Base-by-base conservation (phyloP, 1,284 basidiomycete genomes). In the Ganoderma sp. region DNA sequence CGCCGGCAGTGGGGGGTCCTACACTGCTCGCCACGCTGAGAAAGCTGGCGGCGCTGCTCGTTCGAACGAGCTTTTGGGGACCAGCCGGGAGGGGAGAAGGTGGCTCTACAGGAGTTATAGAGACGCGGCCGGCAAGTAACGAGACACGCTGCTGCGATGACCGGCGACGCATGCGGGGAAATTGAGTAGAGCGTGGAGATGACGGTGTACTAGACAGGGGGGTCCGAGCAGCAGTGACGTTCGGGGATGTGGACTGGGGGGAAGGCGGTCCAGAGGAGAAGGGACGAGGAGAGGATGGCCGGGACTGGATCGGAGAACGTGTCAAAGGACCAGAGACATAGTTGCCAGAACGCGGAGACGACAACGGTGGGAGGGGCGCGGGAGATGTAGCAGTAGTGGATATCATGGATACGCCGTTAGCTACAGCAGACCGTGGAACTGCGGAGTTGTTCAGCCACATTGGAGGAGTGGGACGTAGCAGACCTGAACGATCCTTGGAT, bases 141-240 rank as follows among this genome's bases (percentile, higher is more conserved):
- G 92, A 94, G 50, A 94, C 90, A 63, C 92, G 86, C 70, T 93
- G 91, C 73, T 94, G 92, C 7, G 92, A 94, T 41, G 91, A 93
- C 67, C 92, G 84, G 58, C 90, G 83, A 39, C 92, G 85, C 54
- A 91, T 85, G 15, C 90, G 87, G 45, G 90, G 85, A 8, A 73
- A 67, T 37, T 71, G 69, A 28, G 69, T 70, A 8, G 76, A 68
- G 25, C 74, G 71, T 41, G 86, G 79, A 1, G 78, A 79, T n/a
- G 81, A 81, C 6, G 84, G 83, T 17, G 84, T 81, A 66, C 80
- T 82, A 7, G 77, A 68, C 56, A 76, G 69, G 9, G 79, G 68
- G 9, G 81, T 75, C 50, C 73, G 75, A 69, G 34, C 60, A 25
- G 74, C 52, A 19, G 71, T 58, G 15, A 34, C 63, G 45, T 67